These are phyloP conservation scores for Lignosus rhinocerotis DNA, from an alignment of 1,284 basidiomycete species.

Conservation along the genomic window DNA sequence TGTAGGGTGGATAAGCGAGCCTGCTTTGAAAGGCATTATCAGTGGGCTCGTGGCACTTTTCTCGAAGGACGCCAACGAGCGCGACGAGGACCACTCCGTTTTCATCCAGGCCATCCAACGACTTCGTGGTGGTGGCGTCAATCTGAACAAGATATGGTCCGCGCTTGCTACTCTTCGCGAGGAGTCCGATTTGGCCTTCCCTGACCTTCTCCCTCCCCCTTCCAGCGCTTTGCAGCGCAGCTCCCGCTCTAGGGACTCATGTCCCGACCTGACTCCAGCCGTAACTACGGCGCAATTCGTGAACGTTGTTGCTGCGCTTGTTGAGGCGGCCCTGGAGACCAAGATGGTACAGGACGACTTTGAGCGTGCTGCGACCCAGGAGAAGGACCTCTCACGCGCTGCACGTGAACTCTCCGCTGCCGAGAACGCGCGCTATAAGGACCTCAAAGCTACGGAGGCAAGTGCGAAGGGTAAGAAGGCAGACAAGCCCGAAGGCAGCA, in stretches of 20 bases:
- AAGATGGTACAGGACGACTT: conserved; percentile 54
- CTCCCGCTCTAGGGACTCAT: conserved; percentile 35
- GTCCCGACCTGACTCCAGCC: conserved; percentile 33
- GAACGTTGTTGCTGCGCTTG: conserved; percentile 59
- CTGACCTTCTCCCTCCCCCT: conserved; percentile 58
- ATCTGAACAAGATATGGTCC: conserved; percentile 62
- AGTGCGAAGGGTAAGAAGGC: conserved; percentile 3
- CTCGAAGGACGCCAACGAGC: conserved; percentile 40
- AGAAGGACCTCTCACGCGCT: conserved; percentile 51
- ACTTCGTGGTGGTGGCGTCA: conserved; percentile 51
- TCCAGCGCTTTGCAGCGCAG: conserved; percentile 34
- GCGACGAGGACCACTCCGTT: conserved; percentile 22
- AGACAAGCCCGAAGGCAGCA: conserved; percentile 17
- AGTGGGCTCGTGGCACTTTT: conserved; percentile 59
- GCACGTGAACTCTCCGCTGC: conserved; percentile 47
- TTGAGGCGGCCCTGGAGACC: conserved; percentile 50
- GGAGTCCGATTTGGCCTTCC: conserved; percentile 39
- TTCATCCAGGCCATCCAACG: conserved; percentile 49
- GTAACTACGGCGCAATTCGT: conserved; percentile 61
- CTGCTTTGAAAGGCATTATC: conserved; percentile 60
- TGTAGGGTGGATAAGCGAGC: conserved; percentile 61
- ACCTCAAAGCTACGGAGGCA: not conserved
- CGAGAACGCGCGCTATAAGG: conserved; percentile 40
- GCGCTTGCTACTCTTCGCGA: conserved; percentile 49
- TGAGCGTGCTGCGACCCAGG: conserved; percentile 53